Conservation (phyloP, 2,329 filamentous ascomycete species). For the Ceratocystis colombiana region DNA sequence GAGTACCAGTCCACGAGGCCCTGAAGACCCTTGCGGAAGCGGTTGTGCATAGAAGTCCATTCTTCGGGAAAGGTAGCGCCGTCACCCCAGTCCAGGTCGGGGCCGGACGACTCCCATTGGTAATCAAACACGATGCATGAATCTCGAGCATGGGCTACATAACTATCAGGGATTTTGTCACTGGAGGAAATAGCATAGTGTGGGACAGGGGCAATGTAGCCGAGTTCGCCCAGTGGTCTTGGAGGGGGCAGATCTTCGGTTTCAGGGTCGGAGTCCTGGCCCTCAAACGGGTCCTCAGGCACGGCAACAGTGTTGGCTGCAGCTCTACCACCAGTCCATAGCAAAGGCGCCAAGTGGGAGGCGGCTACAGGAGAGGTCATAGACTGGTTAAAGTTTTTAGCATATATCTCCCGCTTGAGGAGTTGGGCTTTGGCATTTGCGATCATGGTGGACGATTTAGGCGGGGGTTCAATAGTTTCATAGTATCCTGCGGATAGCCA, state of each 20-base stretch:
- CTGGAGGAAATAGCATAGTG: constrained; percentile 72
- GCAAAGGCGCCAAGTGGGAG: constrained; percentile 18
- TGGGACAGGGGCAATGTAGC: constrained; percentile 66
- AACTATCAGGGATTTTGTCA: constrained; percentile 75
- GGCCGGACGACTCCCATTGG: constrained; percentile 86
- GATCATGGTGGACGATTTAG: constrained; percentile 76
- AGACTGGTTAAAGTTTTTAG: constrained; percentile 34
- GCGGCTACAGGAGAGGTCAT: constrained; percentile 20
- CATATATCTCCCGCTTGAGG: constrained; percentile 62
- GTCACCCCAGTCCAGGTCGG: constrained; percentile 70
- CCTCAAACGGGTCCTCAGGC: constrained; percentile 24
- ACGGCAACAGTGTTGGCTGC: constrained; percentile 16
- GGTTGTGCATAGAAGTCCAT: constrained; percentile 89
- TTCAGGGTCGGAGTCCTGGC: constrained; percentile 17
- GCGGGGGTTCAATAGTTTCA: constrained; percentile 81
- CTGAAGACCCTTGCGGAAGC: constrained; percentile 71
- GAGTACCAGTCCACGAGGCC: constrained; percentile 76
- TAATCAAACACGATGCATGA: constrained; percentile 80
- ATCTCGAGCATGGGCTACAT: constrained; percentile 82
- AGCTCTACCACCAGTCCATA: constrained; percentile 23
- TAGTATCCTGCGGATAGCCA: constrained; percentile 94
- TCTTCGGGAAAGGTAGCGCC: constrained; percentile 85
- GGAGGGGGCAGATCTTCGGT: constrained; percentile 26
- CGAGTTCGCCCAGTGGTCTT: constrained; percentile 28
- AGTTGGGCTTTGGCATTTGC: constrained; percentile 80